Evolutionary conservation across 2,329 filamentous ascomycete genomes (phyloP).

Genomic region (Chaetomium olivaceum): DNA sequence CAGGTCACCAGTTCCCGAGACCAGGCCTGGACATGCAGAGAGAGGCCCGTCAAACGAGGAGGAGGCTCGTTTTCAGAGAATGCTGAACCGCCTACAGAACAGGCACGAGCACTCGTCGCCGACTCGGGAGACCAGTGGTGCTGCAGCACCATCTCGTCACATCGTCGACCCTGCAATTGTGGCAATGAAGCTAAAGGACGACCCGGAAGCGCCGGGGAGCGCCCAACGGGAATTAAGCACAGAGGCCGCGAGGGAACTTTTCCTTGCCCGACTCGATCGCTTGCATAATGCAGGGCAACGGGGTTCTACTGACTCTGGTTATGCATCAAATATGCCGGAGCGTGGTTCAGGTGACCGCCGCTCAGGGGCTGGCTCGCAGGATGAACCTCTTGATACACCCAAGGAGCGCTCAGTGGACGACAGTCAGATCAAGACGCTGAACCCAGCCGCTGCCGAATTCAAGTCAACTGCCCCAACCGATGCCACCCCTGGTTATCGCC

Average conservation of each 20-base stretch:
- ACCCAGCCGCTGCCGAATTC: slow-evolving; percentile 34
- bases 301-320: slow-evolving; percentile 26
- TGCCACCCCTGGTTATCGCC: slow-evolving; percentile 17
- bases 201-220: background rate
- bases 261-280: slow-evolving; percentile 4
- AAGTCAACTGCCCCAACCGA: slow-evolving; percentile 16
- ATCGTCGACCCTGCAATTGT: slow-evolving; percentile 28
- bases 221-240: background rate
- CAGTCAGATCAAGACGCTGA: slow-evolving; percentile 26
- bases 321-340: slow-evolving; percentile 4
- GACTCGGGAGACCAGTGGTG: background rate
- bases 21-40: background rate
- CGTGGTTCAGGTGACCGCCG: background rate
- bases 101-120: background rate
- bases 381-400: background rate
- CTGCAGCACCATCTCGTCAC: background rate
- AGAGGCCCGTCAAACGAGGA: slow-evolving; percentile 11
- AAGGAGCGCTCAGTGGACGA: slow-evolving; percentile 3
- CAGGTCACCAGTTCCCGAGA: background rate
- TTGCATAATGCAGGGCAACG: background rate
- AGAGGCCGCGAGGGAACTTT: background rate
- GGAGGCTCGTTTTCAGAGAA: slow-evolving; percentile 24
- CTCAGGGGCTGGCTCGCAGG: background rate
- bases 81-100: slow-evolving; percentile 26
- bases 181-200: slow-evolving; percentile 24